A percentile compares a stretch with the other conserved stretches of the same genome.
These are phyloP conservation scores for Trematosphaeria pertusa DNA, from an alignment of 2,329 filamentous ascomycete genomes.

Conservation along the genomic window DNA sequence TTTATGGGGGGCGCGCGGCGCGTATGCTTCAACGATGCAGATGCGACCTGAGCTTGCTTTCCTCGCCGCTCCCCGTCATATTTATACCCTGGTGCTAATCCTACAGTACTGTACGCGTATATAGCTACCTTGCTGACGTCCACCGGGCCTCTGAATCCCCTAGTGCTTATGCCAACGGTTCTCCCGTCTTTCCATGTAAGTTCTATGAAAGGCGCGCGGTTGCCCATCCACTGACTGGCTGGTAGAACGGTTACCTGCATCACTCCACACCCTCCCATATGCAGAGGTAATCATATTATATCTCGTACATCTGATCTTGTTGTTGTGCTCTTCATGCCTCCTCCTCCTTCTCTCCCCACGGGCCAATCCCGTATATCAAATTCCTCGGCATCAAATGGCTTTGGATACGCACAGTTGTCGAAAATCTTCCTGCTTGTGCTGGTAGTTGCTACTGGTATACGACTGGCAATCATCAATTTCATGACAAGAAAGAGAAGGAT, in stretches of 20 bases:
- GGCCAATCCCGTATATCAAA: conserved; percentile 20
- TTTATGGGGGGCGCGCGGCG: conserved; percentile 20
- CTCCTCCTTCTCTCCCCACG: conserved; percentile 28
- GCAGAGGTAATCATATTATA: conserved; percentile 31
- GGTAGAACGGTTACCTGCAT: conserved; percentile 39
- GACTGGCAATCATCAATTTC: conserved; percentile 17
- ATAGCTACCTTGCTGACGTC: conserved; percentile 33
- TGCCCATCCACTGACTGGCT: conserved; percentile 39
- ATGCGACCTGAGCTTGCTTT: conserved; percentile 30
- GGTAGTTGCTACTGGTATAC: conserved; percentile 24
- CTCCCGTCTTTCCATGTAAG: conserved; percentile 40
- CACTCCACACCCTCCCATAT: conserved; percentile 32
- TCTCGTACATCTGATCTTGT: conserved; percentile 15
- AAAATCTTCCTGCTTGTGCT: conserved; percentile 27
- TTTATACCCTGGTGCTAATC: conserved; percentile 43
- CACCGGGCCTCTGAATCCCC: conserved; percentile 29
- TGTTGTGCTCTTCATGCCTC: conserved; percentile 37
- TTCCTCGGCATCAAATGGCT: conserved; percentile 8
- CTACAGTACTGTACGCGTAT: conserved; percentile 26
- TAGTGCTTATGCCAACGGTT: conserved; percentile 47
- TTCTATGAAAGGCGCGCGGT: conserved; percentile 40
- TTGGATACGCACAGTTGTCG: conserved; percentile 15
- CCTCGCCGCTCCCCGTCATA: conserved; percentile 25
- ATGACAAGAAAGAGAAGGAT: conserved; percentile 26
- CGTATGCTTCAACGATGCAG: conserved; percentile 23